These are phyloP conservation scores for Aureobasidium sp. DNA, from an alignment of 2,329 filamentous ascomycete genomes.

Conservation along the genomic window DNA sequence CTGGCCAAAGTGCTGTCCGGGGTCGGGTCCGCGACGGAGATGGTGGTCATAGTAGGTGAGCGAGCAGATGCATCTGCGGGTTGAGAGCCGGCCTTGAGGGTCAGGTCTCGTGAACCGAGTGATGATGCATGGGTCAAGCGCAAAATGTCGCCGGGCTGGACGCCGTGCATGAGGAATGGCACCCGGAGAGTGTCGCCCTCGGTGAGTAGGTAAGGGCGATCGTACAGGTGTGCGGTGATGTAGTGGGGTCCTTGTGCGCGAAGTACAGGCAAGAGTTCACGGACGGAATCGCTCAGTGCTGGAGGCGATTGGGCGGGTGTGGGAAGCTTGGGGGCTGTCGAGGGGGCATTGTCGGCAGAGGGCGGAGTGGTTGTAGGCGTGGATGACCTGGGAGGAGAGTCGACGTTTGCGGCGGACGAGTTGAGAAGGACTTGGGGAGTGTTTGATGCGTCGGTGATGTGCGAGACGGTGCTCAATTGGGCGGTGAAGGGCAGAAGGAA, in stretches of 20 bases:
- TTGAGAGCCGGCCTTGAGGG: constrained; percentile 67
- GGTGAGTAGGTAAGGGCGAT: constrained; percentile 71
- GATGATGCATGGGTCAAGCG: constrained; percentile 78
- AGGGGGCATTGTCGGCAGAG: neutral
- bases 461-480: constrained; percentile 37
- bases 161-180: constrained; percentile 44
- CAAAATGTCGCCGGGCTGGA: constrained; percentile 70
- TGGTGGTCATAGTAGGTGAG: constrained; percentile 24
- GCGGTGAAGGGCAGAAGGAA: constrained; percentile 48
- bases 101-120: constrained; percentile 84
- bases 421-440: constrained; percentile 22
- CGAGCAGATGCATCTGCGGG: constrained; percentile 24
- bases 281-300: constrained; percentile 50
- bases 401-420: constrained; percentile 9
- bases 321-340: constrained; percentile 21
- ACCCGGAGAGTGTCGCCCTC: constrained; percentile 43
- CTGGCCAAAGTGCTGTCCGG: constrained; percentile 22
- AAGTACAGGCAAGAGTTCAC: constrained; percentile 61
- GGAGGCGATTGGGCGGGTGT: constrained; percentile 30
- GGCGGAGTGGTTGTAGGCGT: neutral
- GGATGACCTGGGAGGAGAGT: neutral
- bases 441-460: constrained; percentile 32
- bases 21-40: constrained; percentile 24
- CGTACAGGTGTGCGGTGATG: constrained; percentile 73
- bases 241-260: constrained; percentile 69